Conservation (phyloP, 345 rosid species). For the Pseudoturritis turrita region DNA sequence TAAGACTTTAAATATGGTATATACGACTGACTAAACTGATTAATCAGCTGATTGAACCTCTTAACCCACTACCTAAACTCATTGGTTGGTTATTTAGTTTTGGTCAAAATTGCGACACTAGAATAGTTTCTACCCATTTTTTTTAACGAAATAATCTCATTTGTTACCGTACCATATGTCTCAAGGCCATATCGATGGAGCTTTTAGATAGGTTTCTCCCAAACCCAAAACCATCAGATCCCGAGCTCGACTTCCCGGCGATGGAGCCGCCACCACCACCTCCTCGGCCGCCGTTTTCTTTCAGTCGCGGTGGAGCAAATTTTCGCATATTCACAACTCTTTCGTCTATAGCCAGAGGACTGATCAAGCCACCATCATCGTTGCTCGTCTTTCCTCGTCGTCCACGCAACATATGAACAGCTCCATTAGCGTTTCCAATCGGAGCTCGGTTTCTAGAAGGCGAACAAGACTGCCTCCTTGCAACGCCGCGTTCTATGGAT, state of each 20-base stretch:
- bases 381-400: slow-evolving; percentile 9
- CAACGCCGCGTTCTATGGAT: slow-evolving; percentile 35
- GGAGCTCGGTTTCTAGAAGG: slow-evolving; percentile 59
- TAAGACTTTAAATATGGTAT: too few relatives aligned
- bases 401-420: slow-evolving; percentile 38
- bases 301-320: slow-evolving; percentile 54
- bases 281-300: slow-evolving; percentile 25
- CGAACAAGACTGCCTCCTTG: slow-evolving; percentile 61
- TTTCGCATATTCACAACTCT: slow-evolving; percentile 64
- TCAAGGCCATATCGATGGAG: slow-evolving; percentile 78
- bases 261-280: slow-evolving; percentile 7
- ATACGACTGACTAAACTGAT: too few relatives aligned
- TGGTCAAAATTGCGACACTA: not conserved
- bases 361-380: slow-evolving; percentile 24
- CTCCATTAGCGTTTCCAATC: slow-evolving; percentile 33
- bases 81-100: not conserved
- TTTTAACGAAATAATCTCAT: not conserved
- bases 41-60: too few relatives aligned
- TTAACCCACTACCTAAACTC: not conserved
- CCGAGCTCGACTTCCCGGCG: slow-evolving; percentile 32
- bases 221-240: slow-evolving; percentile 52
- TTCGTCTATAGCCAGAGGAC: slow-evolving; percentile 54
- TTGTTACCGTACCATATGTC: slow-evolving; percentile 57
- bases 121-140: not conserved
- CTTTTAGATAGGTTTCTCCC: slow-evolving; percentile 68